Evolutionary conservation across 768 basidiomycete species (phyloP), one percentile per base, ranked within the genome.

Genomic region (Boletus fagicola): DNA sequence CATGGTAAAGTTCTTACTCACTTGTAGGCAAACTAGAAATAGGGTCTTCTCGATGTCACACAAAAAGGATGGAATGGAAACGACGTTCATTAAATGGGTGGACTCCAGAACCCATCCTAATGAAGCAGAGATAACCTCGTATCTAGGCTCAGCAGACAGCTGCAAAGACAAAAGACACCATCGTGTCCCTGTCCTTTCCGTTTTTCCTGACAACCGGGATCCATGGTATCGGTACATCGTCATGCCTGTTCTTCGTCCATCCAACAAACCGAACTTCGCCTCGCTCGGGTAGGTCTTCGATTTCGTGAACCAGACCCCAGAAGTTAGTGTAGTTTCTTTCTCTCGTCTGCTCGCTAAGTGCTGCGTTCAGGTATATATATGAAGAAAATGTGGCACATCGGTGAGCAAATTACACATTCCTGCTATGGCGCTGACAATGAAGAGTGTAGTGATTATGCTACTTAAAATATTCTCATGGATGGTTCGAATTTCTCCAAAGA

Each of bases 381-480:
- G 22, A 68, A 12, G 65, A 70, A 46, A 62, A 66, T 38, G 65
- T 77, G n/a, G 70, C 70, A 7, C 75, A 77, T 54, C 59, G 75
- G 76, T 75, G 56, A 3, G 67, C 40, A 13, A 0, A 24, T 12
- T 33, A 1, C 3, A 12, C 5, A 8, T 6, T 33, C 31, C 31
- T 33, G 11, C 3, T 12, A 3, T 1, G 9, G 1, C 10, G 0
- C 18, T 42, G 1, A 39, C 7, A 1, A 13, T 1, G 36, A 28
- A 20, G 36, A 16, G 15, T 13, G 12, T 35, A 75, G 74, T 26
- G 71, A 70, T 40, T 68, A 61, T 49, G 58, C 59, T 0, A 46
- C 43, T 33, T 24, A 24, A 49, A 77, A 78, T 38, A 64, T 79
- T n/a, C 46, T 74, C 38, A 61, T 71, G 63, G 71, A 75, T 16